Conservation (phyloP, 2,329 filamentous ascomycete genomes). For the Didymella sp. region DNA sequence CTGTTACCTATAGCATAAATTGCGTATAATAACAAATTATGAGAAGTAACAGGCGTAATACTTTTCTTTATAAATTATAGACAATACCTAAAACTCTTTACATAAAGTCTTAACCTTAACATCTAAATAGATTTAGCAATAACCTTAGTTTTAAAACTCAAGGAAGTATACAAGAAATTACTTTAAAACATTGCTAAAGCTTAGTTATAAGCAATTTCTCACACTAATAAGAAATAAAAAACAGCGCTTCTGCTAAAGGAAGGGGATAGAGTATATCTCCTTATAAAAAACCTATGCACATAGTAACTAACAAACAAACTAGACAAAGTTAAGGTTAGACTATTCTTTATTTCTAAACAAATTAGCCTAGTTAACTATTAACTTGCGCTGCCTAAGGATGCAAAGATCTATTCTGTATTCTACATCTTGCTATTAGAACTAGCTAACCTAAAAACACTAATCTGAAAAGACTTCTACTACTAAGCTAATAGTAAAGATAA, state of each 20-base stretch:
- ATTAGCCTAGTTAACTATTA: no score
- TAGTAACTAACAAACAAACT: slow-evolving; percentile 2
- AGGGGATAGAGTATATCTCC: background rate
- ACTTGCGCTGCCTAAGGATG: no score
- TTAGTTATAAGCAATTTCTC: background rate
- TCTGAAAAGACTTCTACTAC: no score
- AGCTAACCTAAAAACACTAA: no score
- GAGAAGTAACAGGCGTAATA: no score
- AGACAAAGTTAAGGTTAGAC: background rate
- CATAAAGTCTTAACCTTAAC: no score
- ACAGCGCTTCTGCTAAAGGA: background rate
- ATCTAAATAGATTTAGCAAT: slow-evolving; percentile 1
- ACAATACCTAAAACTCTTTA: background rate
- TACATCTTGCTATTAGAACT: no score
- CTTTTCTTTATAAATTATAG: background rate
- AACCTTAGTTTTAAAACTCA: background rate
- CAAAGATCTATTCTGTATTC: no score
- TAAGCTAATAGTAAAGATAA: no score
- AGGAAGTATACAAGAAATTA: slow-evolving; percentile 1
- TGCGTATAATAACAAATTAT: no score
- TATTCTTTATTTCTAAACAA: no score
- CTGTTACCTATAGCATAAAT: no score
- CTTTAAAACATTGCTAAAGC: slow-evolving; percentile 2
- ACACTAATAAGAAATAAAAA: background rate
- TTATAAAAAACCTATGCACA: slow-evolving; percentile 2